Evolutionary conservation across 2,329 filamentous ascomycete species (phyloP), one percentile per base, ranked within the genome.

Genomic region (Ascomycota sp.): DNA sequence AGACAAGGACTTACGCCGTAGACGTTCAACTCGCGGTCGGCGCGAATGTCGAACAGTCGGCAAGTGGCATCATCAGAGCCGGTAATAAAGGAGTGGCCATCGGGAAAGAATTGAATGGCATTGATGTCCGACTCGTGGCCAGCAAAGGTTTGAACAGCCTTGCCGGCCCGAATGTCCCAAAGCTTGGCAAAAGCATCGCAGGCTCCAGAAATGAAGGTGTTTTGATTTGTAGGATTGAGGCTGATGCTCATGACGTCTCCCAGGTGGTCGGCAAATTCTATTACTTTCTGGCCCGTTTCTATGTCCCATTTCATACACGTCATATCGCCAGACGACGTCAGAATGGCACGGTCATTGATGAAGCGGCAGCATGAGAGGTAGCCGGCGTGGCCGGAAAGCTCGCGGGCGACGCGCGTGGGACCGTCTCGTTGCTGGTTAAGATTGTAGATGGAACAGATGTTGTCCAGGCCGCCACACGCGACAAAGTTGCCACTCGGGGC

Each of bases 301-400:
- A 98, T 86, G 62, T 98, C 89, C 89, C 89, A 98, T 51, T 95
- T 80, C 76, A 95, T 93, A 57, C 89, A 98, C 34, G 89, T 98
- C 89, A 98, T 98, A 54, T 98, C 89, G 41, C 89, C 89, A 3
- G 89, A 98, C 0, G 89, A 95, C 39, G 89, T 98, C 42, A 98
- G 72, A 49, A 98, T 95, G 51, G 82, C 83, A 50, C 89, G 76
- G 61, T 98, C 89, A 55, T 92, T 95, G 64, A 95, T 92, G 58
- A 98, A 98, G 42, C 89, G 78, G 56, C 89, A 95, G 76, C 89
- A 98, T 16, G 83, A 92, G 31, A 98, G 72, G 51, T 98, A 98
- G 33, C 89, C 89, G 31, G 86, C 92, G 55, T 98, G 89, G 30
- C 89, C 89, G 26, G 89, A 95, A 33, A 98, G 67, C 59, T 98